Base-by-base conservation (phyloP, 2,329 filamentous ascomycete species). In the Neoscytalidium dimidiatum region DNA sequence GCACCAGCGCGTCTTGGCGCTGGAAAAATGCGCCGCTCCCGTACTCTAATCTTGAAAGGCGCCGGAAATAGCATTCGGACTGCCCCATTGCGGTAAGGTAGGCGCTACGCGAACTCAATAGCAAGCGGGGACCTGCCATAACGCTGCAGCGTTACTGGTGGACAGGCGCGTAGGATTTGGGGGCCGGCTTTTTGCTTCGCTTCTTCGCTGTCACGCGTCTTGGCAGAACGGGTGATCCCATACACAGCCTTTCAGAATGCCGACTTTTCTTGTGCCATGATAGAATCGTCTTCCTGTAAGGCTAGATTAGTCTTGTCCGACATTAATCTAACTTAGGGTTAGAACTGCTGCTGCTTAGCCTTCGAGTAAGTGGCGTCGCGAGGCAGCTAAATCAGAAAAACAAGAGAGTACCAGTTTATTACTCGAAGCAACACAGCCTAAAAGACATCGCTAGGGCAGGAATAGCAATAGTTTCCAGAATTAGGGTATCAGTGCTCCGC, bases 101-200 rank as follows among this genome's bases (percentile, higher is more conserved):
- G 31, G 53, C 5, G 26, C 2, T 17, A 0, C 3, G 5, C 21
- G 13, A 11, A 4, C 19, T 7, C 11, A 26, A 19, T 56, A 11
- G 13, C 38, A 11, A 23, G 26, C 56, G n/a, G 21, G 38, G 56
- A 8, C 11, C 56, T 46, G 56, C 23, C 19, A 11, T 21, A 52
- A 52, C 33, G 35, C 38, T 21, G 53, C 6, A 21, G 38, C 31
- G 17, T 31, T n/a, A 58, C 38, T 58, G 53, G 53, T 43, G 4
- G 28, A 46, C 38, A 46, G 23, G 26, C 38, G 26, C 56, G 56
- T 8, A 60, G 56, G 56, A 60, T 60, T 19, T 60, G 28, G 56
- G 56, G 56, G 56, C 26, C 26, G 23, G 33, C 21, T 29, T 58
- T 58, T 33, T 35, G 29, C 29, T 21, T 19, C 44, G 44, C 44